These are phyloP conservation scores for Phytophthora constricta DNA, from an alignment of 352 stramenopile genomes.

Conservation along the genomic window DNA sequence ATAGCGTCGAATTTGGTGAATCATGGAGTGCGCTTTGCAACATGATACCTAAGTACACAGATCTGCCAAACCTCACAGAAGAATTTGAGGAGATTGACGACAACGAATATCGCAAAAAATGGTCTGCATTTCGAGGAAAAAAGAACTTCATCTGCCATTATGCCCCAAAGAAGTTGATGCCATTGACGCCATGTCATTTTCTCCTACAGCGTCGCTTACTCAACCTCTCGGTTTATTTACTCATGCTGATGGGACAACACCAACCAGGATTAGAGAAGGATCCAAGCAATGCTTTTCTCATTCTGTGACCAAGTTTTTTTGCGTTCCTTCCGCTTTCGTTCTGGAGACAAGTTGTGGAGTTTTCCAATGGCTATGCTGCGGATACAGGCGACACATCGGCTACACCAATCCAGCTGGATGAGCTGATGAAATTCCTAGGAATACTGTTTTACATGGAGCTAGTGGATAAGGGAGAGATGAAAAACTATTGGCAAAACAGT, in stretches of 20 bases:
- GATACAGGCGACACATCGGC: background rate
- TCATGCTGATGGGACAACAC: too few species aligned
- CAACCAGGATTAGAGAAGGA: too few species aligned
- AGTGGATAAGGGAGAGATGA: too few species aligned
- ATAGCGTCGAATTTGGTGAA: constrained; percentile 5
- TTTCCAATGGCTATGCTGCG: constrained; percentile 2
- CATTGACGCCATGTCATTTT: constrained; percentile 18
- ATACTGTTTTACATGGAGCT: constrained; percentile 35
- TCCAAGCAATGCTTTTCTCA: too few species aligned
- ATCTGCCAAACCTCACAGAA: background rate
- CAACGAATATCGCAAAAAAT: constrained; percentile 1
- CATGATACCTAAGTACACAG: constrained; percentile 3
- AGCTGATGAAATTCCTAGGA: constrained; percentile 37
- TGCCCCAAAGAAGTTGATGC: constrained; percentile 7
- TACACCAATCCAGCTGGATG: background rate
- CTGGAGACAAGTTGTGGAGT: constrained; percentile 4
- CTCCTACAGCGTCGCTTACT: background rate
- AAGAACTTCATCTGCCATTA: constrained; percentile 13
- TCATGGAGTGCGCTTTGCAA: constrained; percentile 6
- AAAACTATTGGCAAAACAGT: too few species aligned
- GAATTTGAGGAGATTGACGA: constrained; percentile 17
- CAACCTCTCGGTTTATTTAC: too few species aligned
- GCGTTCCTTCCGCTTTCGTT: constrained; percentile 7
- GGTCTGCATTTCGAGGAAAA: constrained; percentile 10
- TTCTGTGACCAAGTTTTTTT: too few species aligned